Conservation (phyloP, 2,329 filamentous ascomycete species). For the Coniella vitis region DNA sequence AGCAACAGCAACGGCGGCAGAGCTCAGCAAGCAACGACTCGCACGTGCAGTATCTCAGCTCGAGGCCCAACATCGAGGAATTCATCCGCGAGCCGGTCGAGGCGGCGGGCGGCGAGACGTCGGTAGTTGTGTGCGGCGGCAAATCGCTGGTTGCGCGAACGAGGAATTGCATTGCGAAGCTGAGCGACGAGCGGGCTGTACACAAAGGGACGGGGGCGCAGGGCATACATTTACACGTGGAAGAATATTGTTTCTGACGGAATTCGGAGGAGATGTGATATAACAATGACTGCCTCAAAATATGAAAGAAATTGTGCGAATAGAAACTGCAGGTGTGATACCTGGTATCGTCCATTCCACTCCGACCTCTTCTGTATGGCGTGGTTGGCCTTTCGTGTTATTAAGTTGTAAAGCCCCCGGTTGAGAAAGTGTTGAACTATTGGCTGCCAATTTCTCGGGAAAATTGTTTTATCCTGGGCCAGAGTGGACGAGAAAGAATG, state of each 20-base stretch:
- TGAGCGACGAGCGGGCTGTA: conserved; percentile 56
- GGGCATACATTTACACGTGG: conserved; percentile 53
- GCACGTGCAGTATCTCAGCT: conserved; percentile 38
- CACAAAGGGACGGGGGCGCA: conserved; percentile 60
- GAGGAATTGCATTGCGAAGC: conserved; percentile 46
- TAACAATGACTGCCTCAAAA: no score
- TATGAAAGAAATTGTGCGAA: no score
- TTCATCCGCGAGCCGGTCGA: conserved; percentile 50
- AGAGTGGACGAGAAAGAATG: no score
- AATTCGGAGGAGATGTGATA: no score
- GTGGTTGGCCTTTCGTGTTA: no score
- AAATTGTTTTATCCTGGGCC: no score
- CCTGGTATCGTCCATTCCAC: no score
- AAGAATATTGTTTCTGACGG: conserved; percentile 42
- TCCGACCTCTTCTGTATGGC: no score
- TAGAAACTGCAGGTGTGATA: no score
- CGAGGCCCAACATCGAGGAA: conserved; percentile 42
- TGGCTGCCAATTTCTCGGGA: no score
- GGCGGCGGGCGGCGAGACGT: conserved; percentile 53
- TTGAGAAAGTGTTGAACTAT: no score
- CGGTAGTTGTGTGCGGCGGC: conserved; percentile 53
- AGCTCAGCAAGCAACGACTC: conserved; percentile 28
- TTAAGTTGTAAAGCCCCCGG: no score
- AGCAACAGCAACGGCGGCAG: conserved; percentile 3
- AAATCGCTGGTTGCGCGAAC: conserved; percentile 46